Evolutionary conservation across 371 early-diverging fungal species (phyloP).

Genomic region (Mucor velutinosus): DNA sequence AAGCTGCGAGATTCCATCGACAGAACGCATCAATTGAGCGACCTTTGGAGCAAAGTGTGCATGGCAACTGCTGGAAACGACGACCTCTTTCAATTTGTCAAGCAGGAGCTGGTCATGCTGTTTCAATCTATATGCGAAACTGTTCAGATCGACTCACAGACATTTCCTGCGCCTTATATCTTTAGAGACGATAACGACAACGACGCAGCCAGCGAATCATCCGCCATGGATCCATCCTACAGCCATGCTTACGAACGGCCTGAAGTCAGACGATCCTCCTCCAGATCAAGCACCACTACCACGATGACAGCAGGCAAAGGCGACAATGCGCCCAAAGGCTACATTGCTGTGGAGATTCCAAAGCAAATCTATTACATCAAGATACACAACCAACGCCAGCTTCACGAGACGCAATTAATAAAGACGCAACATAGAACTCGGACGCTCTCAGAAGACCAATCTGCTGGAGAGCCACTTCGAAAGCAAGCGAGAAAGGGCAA

Average conservation of each 20-base stretch:
- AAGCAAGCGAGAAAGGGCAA: constrained; percentile 22
- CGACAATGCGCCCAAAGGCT: constrained; percentile 35
- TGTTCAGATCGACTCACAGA: constrained; percentile 32
- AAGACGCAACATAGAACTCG: constrained; percentile 23
- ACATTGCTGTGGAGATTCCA: constrained; percentile 35
- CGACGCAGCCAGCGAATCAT: not conserved
- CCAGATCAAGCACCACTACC: not conserved
- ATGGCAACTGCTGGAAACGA: constrained; percentile 45
- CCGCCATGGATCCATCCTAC: not conserved
- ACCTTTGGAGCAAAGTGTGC: constrained; percentile 41
- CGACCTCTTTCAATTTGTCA: constrained; percentile 38
- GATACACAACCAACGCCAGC: constrained; percentile 36
- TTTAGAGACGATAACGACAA: not conserved
- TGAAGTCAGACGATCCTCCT: not conserved
- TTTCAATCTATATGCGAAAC: constrained; percentile 45
- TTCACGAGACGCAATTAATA: constrained; percentile 28
- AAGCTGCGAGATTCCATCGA: constrained; percentile 49
- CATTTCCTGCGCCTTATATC: constrained; percentile 14
- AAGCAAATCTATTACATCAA: constrained; percentile 36
- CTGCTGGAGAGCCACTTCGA: constrained; percentile 13
- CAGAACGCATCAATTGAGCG: constrained; percentile 41
- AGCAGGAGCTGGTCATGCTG: constrained; percentile 29
- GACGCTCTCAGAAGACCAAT: constrained; percentile 12
- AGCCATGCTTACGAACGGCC: not conserved
- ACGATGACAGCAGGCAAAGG: constrained; percentile 10